Percentiles rank a stretch among this genome's conserved stretches.
These are phyloP conservation scores for Trichosporon faecale DNA, from an alignment of 1,284 basidiomycete species.

Conservation along the genomic window DNA sequence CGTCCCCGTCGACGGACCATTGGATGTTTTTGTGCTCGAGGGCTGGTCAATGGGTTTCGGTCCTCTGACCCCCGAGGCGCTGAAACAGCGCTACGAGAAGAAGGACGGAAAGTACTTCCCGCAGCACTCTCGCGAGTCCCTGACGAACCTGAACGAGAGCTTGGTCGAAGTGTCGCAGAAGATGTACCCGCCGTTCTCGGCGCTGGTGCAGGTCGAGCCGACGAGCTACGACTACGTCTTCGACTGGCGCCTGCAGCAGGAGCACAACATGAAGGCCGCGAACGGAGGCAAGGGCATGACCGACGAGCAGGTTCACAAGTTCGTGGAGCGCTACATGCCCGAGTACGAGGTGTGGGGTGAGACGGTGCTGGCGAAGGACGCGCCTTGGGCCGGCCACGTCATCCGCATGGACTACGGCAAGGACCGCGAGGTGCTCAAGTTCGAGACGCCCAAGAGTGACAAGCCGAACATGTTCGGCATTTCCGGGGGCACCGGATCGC, in stretches of 20 bases:
- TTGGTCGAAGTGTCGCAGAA: conserved; percentile 28
- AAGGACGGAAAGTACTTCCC: conserved; percentile 32
- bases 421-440: conserved; percentile 36
- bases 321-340: conserved; percentile 52
- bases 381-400: conserved; percentile 35
- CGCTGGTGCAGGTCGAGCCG: conserved; percentile 39
- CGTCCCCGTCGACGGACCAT: conserved; percentile 48
- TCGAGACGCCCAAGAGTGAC: conserved; percentile 17
- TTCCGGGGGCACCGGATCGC: background rate
- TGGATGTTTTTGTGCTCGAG: conserved; percentile 78
- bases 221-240: conserved; percentile 43
- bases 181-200: conserved; percentile 35
- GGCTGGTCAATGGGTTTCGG: conserved; percentile 57
- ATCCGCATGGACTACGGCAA: conserved; percentile 37
- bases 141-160: conserved; percentile 35
- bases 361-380: conserved; percentile 22
- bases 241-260: conserved; percentile 77
- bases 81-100: conserved; percentile 51
- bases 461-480: background rate
- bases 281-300: conserved; percentile 86
- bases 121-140: conserved; percentile 28
- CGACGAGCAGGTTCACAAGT: conserved; percentile 71
- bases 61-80: conserved; percentile 28
- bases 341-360: conserved; percentile 35
- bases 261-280: conserved; percentile 74